A percentile compares a stretch with the other conserved stretches of the same genome.
These are phyloP conservation scores for Cyberlindnera petersonii DNA, from an alignment of 805 yeast species.

Conservation along the genomic window DNA sequence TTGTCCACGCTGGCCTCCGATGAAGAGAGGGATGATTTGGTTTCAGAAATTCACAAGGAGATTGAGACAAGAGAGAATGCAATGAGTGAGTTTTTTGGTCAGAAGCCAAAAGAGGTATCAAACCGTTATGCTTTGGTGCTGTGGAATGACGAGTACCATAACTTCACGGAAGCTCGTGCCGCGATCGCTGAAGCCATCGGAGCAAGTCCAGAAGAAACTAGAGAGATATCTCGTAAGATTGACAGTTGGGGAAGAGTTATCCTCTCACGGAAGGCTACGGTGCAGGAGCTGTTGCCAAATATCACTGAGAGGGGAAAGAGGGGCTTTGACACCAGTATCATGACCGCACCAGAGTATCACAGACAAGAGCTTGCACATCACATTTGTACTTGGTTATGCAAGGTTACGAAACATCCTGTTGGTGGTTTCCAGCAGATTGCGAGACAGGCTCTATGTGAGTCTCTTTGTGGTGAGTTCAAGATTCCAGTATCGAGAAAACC, in stretches of 20 bases:
- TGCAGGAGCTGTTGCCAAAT: constrained; percentile 1
- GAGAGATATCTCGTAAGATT: constrained; percentile 39
- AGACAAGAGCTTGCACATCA: constrained; percentile 44
- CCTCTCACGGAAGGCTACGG: constrained; percentile 31
- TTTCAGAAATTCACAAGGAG: constrained; percentile 3
- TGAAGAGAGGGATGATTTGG: constrained; percentile 2
- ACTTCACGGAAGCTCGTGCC: constrained; percentile 48
- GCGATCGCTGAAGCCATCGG: constrained; percentile 40
- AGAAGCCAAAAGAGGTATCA: not conserved
- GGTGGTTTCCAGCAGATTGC: constrained; percentile 35
- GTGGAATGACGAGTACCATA: constrained; percentile 81
- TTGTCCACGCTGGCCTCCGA: not conserved
- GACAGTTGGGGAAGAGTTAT: constrained; percentile 49
- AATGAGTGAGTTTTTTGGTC: constrained; percentile 6
- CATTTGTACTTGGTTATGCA: constrained; percentile 49
- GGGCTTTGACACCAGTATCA: constrained; percentile 33
- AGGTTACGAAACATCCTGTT: constrained; percentile 37
- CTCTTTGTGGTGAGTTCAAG: constrained; percentile 33
- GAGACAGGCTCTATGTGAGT: constrained; percentile 40
- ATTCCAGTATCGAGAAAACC: constrained; percentile 16
- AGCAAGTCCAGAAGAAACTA: constrained; percentile 28
- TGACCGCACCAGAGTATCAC: constrained; percentile 45
- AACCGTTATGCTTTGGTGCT: constrained; percentile 46
- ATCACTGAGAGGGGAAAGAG: not conserved
- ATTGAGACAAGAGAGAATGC: constrained; percentile 2